These are phyloP conservation scores for Hemileccinum impolitum DNA, from an alignment of 768 basidiomycete species.

Conservation along the genomic window DNA sequence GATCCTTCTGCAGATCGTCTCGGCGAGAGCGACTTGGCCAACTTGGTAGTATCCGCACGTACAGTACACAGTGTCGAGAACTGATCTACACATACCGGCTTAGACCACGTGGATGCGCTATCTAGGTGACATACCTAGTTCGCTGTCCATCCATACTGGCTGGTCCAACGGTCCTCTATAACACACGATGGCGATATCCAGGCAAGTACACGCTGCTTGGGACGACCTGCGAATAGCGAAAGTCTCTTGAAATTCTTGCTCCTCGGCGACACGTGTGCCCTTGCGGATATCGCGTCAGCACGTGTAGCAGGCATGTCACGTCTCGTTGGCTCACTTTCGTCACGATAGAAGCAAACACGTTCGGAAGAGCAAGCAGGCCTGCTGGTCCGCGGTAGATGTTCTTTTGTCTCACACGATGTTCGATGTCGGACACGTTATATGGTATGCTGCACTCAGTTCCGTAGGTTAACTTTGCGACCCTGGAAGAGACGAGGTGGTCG, in stretches of 20 bases:
- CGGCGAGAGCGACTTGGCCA: constrained; percentile 24
- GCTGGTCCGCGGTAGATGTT: constrained; percentile 34
- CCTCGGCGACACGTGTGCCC: constrained; percentile 45
- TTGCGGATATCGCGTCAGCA: constrained; percentile 15
- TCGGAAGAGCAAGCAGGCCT: constrained; percentile 38
- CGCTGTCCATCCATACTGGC: constrained; percentile 34
- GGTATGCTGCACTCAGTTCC: constrained; percentile 20
- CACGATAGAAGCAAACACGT: constrained; percentile 42
- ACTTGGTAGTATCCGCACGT: constrained; percentile 30
- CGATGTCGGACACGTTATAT: constrained; percentile 34
- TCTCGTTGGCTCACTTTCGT: constrained; percentile 31
- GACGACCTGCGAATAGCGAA: constrained; percentile 32
- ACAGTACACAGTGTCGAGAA: constrained; percentile 37
- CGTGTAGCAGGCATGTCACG: no score
- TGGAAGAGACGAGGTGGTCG: constrained; percentile 46
- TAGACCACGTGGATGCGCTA: neutral
- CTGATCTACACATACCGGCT: constrained; percentile 19
- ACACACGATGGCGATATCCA: constrained; percentile 26
- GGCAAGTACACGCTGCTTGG: constrained; percentile 18
- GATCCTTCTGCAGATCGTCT: constrained; percentile 21
- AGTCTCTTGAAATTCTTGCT: constrained; percentile 41
- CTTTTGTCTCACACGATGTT: constrained; percentile 38
- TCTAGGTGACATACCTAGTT: constrained; percentile 23
- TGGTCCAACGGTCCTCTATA: constrained; percentile 28
- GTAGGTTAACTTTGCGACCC: constrained; percentile 36